Conservation (phyloP, 768 basidiomycete species). For the Mycena rosella region DNA sequence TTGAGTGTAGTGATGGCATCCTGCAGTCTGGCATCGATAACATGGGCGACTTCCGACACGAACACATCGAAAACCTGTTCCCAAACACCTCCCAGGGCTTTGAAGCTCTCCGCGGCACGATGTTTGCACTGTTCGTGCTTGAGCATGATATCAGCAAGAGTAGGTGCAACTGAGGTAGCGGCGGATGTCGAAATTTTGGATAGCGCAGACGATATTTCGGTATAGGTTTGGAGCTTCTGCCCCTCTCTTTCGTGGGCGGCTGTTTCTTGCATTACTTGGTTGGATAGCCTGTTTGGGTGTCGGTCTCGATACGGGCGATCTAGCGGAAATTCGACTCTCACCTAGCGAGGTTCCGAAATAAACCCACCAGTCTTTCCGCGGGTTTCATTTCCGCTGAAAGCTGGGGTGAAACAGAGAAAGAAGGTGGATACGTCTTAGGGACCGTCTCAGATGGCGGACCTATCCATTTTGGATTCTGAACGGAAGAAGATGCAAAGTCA, state of each 20-base stretch:
- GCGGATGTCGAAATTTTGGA: constrained; percentile 58
- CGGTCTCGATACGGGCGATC: constrained; percentile 30
- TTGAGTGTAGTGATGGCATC: constrained; percentile 50
- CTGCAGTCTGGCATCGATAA: constrained; percentile 50
- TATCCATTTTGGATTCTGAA: constrained; percentile 23
- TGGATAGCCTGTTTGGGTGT: constrained; percentile 55
- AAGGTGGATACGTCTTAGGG: constrained; percentile 2
- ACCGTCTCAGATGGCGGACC: constrained; percentile 11
- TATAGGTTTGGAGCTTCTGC: constrained; percentile 62
- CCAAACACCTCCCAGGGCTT: constrained; percentile 61
- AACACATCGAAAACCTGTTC: constrained; percentile 58
- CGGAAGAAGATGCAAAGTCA: constrained; percentile 21
- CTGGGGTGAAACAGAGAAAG: constrained; percentile 4
- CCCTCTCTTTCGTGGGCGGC: constrained; percentile 59
- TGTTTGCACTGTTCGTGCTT: constrained; percentile 58
- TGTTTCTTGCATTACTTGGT: constrained; percentile 58
- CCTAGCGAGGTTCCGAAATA: constrained; percentile 59
- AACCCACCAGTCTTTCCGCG: constrained; percentile 44
- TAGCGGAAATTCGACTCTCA: constrained; percentile 32
- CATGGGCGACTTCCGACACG: constrained; percentile 54
- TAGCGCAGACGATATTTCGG: constrained; percentile 61
- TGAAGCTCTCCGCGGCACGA: constrained; percentile 53
- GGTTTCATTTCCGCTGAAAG: constrained; percentile 24
- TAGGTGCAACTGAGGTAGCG: constrained; percentile 57
- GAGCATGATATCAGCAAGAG: constrained; percentile 59